Base-by-base conservation (phyloP, 176 grass and related monocot species). In the Hordeum vulgare region DNA sequence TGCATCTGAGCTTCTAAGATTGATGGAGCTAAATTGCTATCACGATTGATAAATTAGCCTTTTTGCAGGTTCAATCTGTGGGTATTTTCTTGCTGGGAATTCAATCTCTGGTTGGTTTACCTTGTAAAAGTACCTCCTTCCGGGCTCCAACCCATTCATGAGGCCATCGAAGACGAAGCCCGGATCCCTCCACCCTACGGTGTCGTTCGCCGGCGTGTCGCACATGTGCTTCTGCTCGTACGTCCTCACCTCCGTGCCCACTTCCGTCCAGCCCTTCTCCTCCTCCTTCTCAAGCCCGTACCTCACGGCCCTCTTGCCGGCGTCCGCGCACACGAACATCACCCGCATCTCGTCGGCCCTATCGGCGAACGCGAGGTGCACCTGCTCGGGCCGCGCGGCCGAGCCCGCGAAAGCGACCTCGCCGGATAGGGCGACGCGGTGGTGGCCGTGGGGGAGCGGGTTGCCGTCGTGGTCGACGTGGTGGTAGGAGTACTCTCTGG, bases 161-260 rank as follows among this genome's bases (percentile, higher is more conserved):
- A 98, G 47, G 20, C 91, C 96, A 47, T 98, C 93, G 80, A 94
- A 94, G 85, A 95, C 90, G 85, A 96, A 96, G 24, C 96, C 96
- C 8, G 93, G 93, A 98, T 98, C 93, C 67, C 96, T 95, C 96
- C 96, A 98, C 14, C 68, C 93, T 13, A 94, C 77, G 82, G 45
- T 87, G 70, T 68, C 59, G 78, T 98, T 98, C 25, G 91, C 96
- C 65, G 91, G 93, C 47, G 15, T 47, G 47, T 96, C 89, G 34
- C 96, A 98, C 96, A 98, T 98, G 72, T 98, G 89, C 66, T 78
- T 91, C 88, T 85, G 85, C 86, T 96, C 96, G 10, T 98, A 98
- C 60, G 83, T 92, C 57, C 67, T 94, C 87, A 87, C 93, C 74
- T 86, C 89, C 75, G 93, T 94, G 6, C 5, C 74, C 65, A 80